These are phyloP conservation scores for Hypsizygus marmoreus DNA, from an alignment of 768 basidiomycete genomes.

Conservation along the genomic window DNA sequence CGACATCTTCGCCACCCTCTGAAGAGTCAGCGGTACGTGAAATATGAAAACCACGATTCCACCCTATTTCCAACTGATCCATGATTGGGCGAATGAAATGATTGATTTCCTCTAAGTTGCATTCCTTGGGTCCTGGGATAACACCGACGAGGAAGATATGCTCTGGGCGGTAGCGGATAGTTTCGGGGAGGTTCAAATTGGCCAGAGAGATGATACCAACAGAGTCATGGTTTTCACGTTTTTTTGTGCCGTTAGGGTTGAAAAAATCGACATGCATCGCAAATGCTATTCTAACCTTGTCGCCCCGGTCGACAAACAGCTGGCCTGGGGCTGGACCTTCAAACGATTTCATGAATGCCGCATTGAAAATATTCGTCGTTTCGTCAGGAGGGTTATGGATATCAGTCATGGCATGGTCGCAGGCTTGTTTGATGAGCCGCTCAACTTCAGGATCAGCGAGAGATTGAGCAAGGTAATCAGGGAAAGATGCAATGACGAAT, in stretches of 20 bases:
- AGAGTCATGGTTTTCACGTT: too few relatives aligned
- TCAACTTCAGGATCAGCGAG: conserved; percentile 10
- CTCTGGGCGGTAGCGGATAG: conserved; percentile 29
- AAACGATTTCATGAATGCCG: conserved; percentile 2
- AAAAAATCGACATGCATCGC: too few relatives aligned
- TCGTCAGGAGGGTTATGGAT: conserved; percentile 1
- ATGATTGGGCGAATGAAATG: conserved; percentile 29
- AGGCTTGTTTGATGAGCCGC: neutral
- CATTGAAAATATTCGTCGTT: too few relatives aligned
- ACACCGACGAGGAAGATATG: conserved; percentile 26
- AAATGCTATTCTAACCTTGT: conserved; percentile 12
- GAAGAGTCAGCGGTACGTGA: too few relatives aligned
- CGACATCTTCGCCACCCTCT: too few relatives aligned
- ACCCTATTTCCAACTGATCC: conserved; percentile 18
- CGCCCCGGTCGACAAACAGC: conserved; percentile 2
- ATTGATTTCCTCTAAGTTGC: too few relatives aligned
- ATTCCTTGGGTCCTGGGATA: conserved; percentile 34
- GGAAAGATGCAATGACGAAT: conserved; percentile 6
- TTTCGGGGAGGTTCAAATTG: conserved; percentile 31
- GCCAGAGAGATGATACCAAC: too few relatives aligned
- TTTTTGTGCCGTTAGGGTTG: too few relatives aligned
- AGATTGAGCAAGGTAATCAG: conserved; percentile 9
- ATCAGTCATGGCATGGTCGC: conserved; percentile 6
- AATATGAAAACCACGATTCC: conserved; percentile 18
- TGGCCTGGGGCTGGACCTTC: conserved; percentile 1